Evolutionary conservation across 1,284 basidiomycete species (phyloP), one percentile per base, ranked within the genome.

Genomic region (Cryptococcus depauperatus): DNA sequence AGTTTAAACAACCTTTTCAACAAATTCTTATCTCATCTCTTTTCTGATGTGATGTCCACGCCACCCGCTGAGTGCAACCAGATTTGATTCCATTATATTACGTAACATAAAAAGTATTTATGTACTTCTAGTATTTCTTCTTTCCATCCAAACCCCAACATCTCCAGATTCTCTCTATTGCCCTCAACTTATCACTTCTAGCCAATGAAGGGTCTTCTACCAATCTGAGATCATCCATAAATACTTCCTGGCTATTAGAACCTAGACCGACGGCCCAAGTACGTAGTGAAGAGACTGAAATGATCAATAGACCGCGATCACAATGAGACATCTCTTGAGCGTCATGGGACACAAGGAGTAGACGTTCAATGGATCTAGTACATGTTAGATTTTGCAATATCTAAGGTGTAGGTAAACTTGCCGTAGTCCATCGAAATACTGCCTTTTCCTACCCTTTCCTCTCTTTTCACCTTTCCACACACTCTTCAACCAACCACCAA

Each of bases 141-240:
- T 39, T 48, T 9, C 67, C 67, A 28, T 63, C 57, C 1, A 59
- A 37, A 1, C 83, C 80, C 88, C 89, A 95, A 48, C 79, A 83
- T 52, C 84, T 79, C 90, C 90, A 95, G 81, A 95, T 93, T 55
- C 90, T 73, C 51, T 90, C 81, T 4, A 95, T 75, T 4, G 91
- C 82, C 40, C 75, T 70, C 58, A 86, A 65, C 69, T 90, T 90
- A 58, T 84, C 84, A 32, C 73, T 73, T 35, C 81, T 74, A 8
- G 77, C 77, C 40, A 90, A 63, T 28, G 45, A 43, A 1, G 84
- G 80, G 59, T 85, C 78, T 68, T 93, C 90, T 41, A 97, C 68
- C 66, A 91, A 84, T 13, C 76, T 74, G 1, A 97, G 77, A 63
- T 98, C 93, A 46, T 86, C 81, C 55, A 95, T 68, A 68, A 95